These are phyloP conservation scores for Wickerhamomyces queroliae DNA, from an alignment of 805 yeast genomes.

Conservation along the genomic window DNA sequence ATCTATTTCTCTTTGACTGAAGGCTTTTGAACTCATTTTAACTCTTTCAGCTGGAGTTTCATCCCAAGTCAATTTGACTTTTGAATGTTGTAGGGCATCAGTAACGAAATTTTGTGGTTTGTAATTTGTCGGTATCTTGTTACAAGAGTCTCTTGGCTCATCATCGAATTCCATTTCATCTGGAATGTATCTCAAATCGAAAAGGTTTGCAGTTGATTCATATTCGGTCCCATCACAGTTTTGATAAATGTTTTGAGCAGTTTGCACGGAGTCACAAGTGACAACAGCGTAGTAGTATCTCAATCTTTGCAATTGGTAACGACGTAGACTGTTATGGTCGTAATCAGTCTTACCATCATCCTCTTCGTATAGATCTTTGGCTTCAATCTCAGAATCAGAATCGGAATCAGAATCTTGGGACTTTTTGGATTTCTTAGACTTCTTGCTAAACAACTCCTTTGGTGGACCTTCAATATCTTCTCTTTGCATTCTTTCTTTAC, in stretches of 20 bases:
- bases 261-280: slow-evolving; percentile 63
- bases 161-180: slow-evolving; percentile 87
- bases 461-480: slow-evolving; percentile 95
- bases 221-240: slow-evolving; percentile 94
- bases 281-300: slow-evolving; percentile 93
- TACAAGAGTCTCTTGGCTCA: slow-evolving; percentile 69
- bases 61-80: slow-evolving; percentile 96
- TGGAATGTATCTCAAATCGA: slow-evolving; percentile 89
- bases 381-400: slow-evolving; percentile 49
- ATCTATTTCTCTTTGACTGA: slow-evolving; percentile 82
- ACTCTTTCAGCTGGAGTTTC: slow-evolving; percentile 92
- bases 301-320: slow-evolving; percentile 87
- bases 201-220: slow-evolving; percentile 91
- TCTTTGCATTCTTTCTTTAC: slow-evolving; percentile 83
- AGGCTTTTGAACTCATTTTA: slow-evolving; percentile 70
- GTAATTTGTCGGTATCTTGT: slow-evolving; percentile 67
- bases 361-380: slow-evolving; percentile 71
- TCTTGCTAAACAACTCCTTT: slow-evolving; percentile 62
- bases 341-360: slow-evolving; percentile 80
- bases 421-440: slow-evolving; percentile 29
- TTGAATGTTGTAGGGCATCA: slow-evolving; percentile 94
- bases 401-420: slow-evolving; percentile 36
- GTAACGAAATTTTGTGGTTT: slow-evolving; percentile 80
- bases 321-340: slow-evolving; percentile 76
- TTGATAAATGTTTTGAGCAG: slow-evolving; percentile 73